phyloP scores from a whole-genome alignment of 2,329 filamentous ascomycete genomes.

The Helotiales sp. region DNA sequence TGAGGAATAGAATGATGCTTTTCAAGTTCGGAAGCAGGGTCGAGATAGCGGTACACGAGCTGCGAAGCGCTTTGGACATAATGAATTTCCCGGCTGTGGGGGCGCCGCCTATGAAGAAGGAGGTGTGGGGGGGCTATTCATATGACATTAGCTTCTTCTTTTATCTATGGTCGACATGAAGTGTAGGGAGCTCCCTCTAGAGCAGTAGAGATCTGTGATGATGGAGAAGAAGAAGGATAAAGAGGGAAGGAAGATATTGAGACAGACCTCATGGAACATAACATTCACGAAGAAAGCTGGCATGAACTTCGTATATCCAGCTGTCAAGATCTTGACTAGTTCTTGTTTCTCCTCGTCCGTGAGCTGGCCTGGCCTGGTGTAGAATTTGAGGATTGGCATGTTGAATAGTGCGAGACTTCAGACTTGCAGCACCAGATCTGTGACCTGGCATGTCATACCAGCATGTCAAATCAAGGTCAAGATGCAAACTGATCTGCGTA shows the following conservation, averaged over 20 bases:
- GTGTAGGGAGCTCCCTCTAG: no score
- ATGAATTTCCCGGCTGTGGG: constrained; percentile 27
- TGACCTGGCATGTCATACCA: neutral
- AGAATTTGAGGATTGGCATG: constrained; percentile 34
- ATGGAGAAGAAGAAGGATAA: no score
- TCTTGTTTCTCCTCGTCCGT: constrained; percentile 28
- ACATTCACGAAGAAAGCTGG: constrained; percentile 33
- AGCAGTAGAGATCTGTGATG: no score
- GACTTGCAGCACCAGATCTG: neutral
- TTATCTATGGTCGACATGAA: no score
- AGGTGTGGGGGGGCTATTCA: constrained; percentile 19
- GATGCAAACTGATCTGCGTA: neutral
- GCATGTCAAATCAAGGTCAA: neutral
- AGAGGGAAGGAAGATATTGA: neutral
- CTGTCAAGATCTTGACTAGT: constrained; percentile 22
- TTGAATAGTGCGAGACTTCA: neutral
- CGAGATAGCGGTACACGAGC: neutral
- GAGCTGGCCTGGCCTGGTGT: constrained; percentile 25
- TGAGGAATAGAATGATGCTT: neutral
- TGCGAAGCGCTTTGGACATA: neutral
- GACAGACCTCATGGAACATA: constrained; percentile 30
- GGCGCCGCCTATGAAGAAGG: constrained; percentile 28
- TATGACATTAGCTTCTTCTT: no score
- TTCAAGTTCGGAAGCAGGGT: neutral
- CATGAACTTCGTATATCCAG: constrained; percentile 22